Conservation (phyloP, 208 protist species). For the Trypanosoma conorhini region DNA sequence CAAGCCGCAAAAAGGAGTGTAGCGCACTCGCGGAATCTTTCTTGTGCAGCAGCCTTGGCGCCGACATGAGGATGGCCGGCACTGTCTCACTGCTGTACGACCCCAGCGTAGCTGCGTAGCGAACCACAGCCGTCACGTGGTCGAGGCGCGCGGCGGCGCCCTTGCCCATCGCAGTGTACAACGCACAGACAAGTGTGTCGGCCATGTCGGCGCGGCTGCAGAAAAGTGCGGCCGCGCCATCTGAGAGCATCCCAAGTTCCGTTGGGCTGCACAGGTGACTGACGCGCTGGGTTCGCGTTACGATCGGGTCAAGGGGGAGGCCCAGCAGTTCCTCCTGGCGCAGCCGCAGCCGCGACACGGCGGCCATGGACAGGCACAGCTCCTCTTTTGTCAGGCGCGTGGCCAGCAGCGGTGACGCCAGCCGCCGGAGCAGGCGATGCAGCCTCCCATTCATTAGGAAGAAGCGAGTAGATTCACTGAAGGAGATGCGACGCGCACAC, state of each 20-base stretch:
- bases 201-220: slow-evolving; percentile 27
- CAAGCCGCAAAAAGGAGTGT: slow-evolving; percentile 6
- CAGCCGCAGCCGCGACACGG: slow-evolving; percentile 37
- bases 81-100: slow-evolving; percentile 19
- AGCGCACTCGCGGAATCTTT: slow-evolving; percentile 20
- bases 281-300: slow-evolving; percentile 32
- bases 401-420: slow-evolving; percentile 35
- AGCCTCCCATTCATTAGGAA: slow-evolving; percentile 28
- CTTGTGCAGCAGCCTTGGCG: slow-evolving; percentile 9
- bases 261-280: slow-evolving; percentile 45
- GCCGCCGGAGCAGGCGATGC: slow-evolving; percentile 25
- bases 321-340: slow-evolving; percentile 4
- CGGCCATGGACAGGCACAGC: slow-evolving; percentile 69
- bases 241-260: slow-evolving; percentile 67
- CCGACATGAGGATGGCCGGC: neutral
- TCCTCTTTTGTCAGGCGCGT: slow-evolving; percentile 44
- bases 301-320: slow-evolving; percentile 5
- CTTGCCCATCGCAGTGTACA: slow-evolving; percentile 27
- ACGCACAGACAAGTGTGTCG: slow-evolving; percentile 39
- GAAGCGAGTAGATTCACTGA: neutral
- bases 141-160: slow-evolving; percentile 9
- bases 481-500: neutral
- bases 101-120: slow-evolving; percentile 11
- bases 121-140: slow-evolving; percentile 22
- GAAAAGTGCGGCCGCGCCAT: slow-evolving; percentile 45